Evolutionary conservation across 2,329 filamentous ascomycete species (phyloP).

Genomic region (Penicillium sp.): DNA sequence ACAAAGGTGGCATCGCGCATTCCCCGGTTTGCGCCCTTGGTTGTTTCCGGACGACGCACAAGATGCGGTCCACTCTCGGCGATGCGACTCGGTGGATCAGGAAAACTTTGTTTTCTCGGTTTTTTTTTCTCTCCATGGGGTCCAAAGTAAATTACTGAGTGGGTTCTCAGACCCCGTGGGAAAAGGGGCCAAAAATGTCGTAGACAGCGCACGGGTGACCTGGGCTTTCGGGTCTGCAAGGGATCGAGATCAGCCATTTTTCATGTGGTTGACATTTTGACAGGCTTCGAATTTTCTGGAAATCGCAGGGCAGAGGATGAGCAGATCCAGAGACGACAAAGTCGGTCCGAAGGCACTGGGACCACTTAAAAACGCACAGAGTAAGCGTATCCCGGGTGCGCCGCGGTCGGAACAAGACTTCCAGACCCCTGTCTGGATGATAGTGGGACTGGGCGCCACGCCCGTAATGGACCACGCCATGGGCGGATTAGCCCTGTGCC

Average conservation of each 20-base stretch:
- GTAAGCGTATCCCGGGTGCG: slow-evolving; percentile 13
- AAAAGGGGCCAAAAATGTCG: background rate
- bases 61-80: slow-evolving; percentile 9
- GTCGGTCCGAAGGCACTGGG: background rate
- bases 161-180: background rate
- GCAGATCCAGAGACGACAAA: background rate
- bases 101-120: slow-evolving; percentile 10
- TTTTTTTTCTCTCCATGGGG: slow-evolving; percentile 11
- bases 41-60: slow-evolving; percentile 19
- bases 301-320: background rate
- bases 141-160: background rate
- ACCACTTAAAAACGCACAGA: background rate
- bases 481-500: slow-evolving; percentile 7
- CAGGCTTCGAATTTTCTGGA: slow-evolving; percentile 17
- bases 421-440: slow-evolving; percentile 15
- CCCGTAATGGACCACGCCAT: slow-evolving; percentile 14
- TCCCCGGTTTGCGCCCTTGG: background rate
- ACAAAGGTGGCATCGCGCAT: slow-evolving; percentile 5
- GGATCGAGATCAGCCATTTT: slow-evolving; percentile 1
- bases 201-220: background rate
- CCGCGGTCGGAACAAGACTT: slow-evolving; percentile 19
- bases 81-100: slow-evolving; percentile 9
- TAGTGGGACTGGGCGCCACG: slow-evolving; percentile 23
- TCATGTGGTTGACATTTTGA: slow-evolving; percentile 15
- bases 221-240: slow-evolving; percentile 9